Base-by-base conservation (phyloP, 1,139 yeast species). In the Candida buenavistaensis region DNA sequence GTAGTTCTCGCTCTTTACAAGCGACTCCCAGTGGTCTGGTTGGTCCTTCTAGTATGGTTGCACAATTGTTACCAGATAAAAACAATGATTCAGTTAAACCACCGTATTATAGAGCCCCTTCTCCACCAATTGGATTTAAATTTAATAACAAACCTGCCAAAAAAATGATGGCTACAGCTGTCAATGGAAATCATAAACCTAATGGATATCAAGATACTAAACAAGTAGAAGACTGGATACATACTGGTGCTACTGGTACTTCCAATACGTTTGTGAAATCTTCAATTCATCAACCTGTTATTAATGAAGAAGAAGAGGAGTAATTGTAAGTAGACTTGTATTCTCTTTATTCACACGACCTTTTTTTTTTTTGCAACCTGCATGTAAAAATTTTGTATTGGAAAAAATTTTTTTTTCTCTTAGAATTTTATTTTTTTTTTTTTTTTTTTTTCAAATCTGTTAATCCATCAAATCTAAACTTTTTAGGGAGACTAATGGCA, bases 101-200 rank as follows among this genome's bases (percentile, higher is more conserved):
- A 14, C 28, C 35, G 9, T 38, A 24, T 23, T 25, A 24, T 16
- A 37, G 72, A 28, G 52, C 70, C 2, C 57, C 57, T 29, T 64
- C 70, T 1, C 70, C 73, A 2, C 72, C 72, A 4, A 50, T 64
- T 7, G 54, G 62, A 10, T 52, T 51, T 17, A 59, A 56, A 30
- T 47, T 48, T 29, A 31, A 26, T 14, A 16, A 14, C 14, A 36
- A 36, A 11, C 14, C 27, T 23, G 26, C 9, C 14, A 33, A 36
- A 21, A 32, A 36, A 12, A 20, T 21, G 19, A 16, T 23, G 13
- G n/a, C 32, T 3, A 30, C 42, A 10, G 23, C 36, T 7, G 23
- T 30, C 10, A 23, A 23, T 26, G 24, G 33, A 10, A 19, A 12
- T 24, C 24, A 27, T 14, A 15, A 35, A 14, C 44, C 46, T 3